Conservation (phyloP, 192 early-diverging fungal genomes). For the Coemansia sp. region DNA sequence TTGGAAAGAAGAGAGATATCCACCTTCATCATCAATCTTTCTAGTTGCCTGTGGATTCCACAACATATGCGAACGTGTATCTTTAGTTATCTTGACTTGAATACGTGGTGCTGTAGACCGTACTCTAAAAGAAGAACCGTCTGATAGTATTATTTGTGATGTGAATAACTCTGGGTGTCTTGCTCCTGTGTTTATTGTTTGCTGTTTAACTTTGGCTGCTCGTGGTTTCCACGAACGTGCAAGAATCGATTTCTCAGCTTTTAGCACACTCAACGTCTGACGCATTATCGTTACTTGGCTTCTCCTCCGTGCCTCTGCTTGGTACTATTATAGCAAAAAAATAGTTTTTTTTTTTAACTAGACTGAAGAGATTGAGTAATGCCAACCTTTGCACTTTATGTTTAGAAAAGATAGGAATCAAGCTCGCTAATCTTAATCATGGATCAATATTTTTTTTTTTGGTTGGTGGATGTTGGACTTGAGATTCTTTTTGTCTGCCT, state of each 20-base stretch:
- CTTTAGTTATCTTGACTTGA: constrained; percentile 84
- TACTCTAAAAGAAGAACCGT: constrained; percentile 83
- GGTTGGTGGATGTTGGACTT: neutral
- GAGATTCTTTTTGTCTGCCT: neutral
- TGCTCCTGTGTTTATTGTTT: neutral
- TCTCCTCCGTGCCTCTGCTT: neutral
- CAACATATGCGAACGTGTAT: constrained; percentile 88
- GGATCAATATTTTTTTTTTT: constrained; percentile 14
- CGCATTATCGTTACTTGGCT: constrained; percentile 15
- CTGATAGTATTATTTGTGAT: constrained; percentile 82
- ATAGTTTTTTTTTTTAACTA: neutral
- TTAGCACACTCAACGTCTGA: constrained; percentile 14
- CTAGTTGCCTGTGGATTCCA: constrained; percentile 78
- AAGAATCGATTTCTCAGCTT: constrained; percentile 26
- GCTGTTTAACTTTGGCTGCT: neutral
- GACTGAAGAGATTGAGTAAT: neutral
- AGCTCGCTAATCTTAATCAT: neutral
- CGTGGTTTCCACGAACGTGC: constrained; percentile 50
- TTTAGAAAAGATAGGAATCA: neutral
- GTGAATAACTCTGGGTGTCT: constrained; percentile 71
- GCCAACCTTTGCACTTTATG: neutral
- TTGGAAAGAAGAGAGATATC: constrained; percentile 79
- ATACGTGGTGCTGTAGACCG: constrained; percentile 81
- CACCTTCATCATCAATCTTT: constrained; percentile 71
- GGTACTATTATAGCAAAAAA: neutral